phyloP scores from a whole-genome alignment of 306 rosid species.

The Oxytropis ochrocephala region DNA sequence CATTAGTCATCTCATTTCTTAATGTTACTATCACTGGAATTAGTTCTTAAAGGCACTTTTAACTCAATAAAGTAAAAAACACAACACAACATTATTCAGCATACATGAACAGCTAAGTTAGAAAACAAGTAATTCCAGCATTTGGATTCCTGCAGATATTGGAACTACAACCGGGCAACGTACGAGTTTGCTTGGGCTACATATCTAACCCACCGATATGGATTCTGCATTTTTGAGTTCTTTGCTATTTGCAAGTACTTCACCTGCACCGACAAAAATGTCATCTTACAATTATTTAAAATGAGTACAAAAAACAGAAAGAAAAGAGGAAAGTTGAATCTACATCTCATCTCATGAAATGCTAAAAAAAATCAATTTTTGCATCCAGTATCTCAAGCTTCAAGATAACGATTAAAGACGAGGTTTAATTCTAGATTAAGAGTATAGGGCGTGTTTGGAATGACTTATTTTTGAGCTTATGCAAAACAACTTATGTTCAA shows the following conservation, averaged over 20 bases:
- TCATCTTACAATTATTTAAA: constrained; percentile 14
- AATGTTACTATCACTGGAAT: background rate
- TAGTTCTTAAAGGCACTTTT: too few relatives aligned
- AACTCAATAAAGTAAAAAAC: background rate
- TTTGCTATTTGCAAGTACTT: constrained; percentile 87
- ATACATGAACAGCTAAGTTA: constrained; percentile 8
- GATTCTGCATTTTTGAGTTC: constrained; percentile 57
- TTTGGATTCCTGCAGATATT: background rate
- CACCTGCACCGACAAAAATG: constrained; percentile 53
- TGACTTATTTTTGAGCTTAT: too few relatives aligned
- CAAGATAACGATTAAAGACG: background rate
- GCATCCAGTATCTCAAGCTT: constrained; percentile 8
- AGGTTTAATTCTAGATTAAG: background rate
- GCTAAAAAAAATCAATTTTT: background rate
- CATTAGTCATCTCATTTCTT: background rate
- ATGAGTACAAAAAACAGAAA: background rate
- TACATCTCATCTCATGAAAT: background rate
- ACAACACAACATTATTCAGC: constrained; percentile 1
- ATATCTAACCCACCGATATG: constrained; percentile 91
- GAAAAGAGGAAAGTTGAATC: constrained; percentile 1
- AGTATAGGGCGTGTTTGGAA: too few relatives aligned
- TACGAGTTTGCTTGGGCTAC: constrained; percentile 86
- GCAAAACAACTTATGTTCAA: too few relatives aligned
- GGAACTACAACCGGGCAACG: constrained; percentile 64
- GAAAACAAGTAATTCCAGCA: constrained; percentile 3